Base-by-base conservation (phyloP, 2,329 filamentous ascomycete species). In the Ceratocystis cacaofunesta region DNA sequence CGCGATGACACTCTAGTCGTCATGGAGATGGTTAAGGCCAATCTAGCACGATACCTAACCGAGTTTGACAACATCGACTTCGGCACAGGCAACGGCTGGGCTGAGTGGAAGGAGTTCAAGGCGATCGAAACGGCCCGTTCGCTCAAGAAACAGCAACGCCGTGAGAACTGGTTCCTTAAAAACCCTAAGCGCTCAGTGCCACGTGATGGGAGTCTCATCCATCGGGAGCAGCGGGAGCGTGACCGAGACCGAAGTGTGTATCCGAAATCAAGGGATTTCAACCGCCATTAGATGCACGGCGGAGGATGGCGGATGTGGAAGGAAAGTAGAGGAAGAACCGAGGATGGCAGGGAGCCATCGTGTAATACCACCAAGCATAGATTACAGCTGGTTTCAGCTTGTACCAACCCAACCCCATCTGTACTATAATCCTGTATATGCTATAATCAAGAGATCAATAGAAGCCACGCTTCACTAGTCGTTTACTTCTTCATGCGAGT, bases 91-190 rank as follows among this genome's bases (percentile, higher is more conserved):
- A 67, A 67, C 36, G 63, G 50, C 17, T 67, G 66, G 66, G 58
- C 28, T 2, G 66, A 67, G 50, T 67, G 66, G 66, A n/a, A 65
- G 19, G 66, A 67, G 28, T 63, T 36, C 22, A 43, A 65, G 15
- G 32, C 19, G 15, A 15, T 48, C 2, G 64, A 65, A 17, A 61
- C 63, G 58, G n/a, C 44, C 3, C 60, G 50, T 5, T 22, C 25
- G n/a, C 30, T 30, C 7, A 61, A 28, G 44, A 57, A 63, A 30
- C 17, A 58, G 22, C 28, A 63, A n/a, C 61, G 60, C 30, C 43
- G 44, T 2, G 60, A 67, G 7, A 19, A 28, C 17, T 65, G 66
- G 66, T 28, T 50, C 55, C 55, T 58, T 30, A 58, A 58, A 8
- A 58, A 58, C 25, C 43, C 22, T 17, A 63, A 43, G 61, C 61